Conservation (phyloP, 306 rosid species). For the Oxytropis ochrocephala region DNA sequence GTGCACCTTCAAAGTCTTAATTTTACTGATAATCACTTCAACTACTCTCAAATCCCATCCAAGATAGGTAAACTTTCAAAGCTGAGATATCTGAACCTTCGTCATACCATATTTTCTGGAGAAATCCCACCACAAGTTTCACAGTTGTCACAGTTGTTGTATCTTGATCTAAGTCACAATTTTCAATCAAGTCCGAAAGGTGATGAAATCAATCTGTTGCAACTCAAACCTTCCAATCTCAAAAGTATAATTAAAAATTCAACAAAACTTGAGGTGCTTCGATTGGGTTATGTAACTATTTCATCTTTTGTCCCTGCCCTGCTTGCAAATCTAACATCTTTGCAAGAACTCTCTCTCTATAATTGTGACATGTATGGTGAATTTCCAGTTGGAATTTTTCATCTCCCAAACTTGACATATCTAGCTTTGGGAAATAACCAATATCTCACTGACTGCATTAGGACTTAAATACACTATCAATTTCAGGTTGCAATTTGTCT, state of each 20-base stretch:
- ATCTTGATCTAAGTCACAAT: background rate
- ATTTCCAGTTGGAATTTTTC: constrained; percentile 27
- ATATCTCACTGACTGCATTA: background rate
- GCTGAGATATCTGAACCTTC: background rate
- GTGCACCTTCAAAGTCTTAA: constrained; percentile 1
- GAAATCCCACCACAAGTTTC: constrained; percentile 15
- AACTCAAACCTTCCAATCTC: background rate
- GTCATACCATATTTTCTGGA: background rate
- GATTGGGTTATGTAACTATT: background rate
- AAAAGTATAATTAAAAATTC: constrained; percentile 17
- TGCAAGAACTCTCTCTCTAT: background rate
- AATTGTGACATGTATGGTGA: constrained; percentile 7
- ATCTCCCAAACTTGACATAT: constrained; percentile 13
- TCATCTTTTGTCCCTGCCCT: constrained; percentile 16
- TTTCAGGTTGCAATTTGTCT: background rate
- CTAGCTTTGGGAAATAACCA: background rate
- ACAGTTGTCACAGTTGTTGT: constrained; percentile 1
- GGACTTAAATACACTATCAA: background rate
- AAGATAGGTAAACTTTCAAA: constrained; percentile 4
- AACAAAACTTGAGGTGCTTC: background rate
- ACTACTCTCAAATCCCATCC: constrained; percentile 24
- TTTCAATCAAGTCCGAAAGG: background rate
- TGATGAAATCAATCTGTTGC: background rate
- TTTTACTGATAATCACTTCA: constrained; percentile 28
- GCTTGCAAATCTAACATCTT: constrained; percentile 21